Evolutionary conservation across 2,329 filamentous ascomycete genomes (phyloP).

Genomic region (Trichoderma sp.): DNA sequence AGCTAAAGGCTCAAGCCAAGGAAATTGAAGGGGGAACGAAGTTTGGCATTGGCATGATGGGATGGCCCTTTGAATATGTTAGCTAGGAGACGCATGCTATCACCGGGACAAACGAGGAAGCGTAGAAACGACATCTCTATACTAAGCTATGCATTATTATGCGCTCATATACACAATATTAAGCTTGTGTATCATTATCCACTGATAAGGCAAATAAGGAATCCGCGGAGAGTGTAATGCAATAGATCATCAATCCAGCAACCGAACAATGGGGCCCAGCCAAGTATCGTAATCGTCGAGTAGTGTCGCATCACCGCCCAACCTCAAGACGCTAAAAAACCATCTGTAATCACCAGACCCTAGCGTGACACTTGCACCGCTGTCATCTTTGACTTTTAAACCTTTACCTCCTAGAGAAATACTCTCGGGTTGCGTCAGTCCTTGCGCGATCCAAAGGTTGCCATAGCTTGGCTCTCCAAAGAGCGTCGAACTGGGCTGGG

Average conservation of each 20-base stretch:
- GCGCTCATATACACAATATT: too few relatives aligned
- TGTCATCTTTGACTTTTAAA: background rate
- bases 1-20: background rate
- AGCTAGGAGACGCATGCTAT: too few relatives aligned
- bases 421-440: background rate
- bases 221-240: background rate
- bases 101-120: too few relatives aligned
- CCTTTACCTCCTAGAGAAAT: background rate
- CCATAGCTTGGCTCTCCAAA: conserved; percentile 9
- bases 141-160: background rate
- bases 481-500: background rate
- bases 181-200: background rate
- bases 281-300: background rate
- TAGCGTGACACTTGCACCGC: background rate
- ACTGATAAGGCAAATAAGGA: background rate
- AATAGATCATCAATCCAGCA: background rate
- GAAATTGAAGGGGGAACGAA: background rate
- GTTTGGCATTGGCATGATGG: background rate
- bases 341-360: background rate
- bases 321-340: background rate
- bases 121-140: background rate
- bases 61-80: background rate
- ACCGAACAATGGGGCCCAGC: background rate
- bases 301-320: background rate
- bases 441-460: background rate